Percentiles rank a stretch among this genome's conserved stretches.
Conservation (phyloP, 2,329 filamentous ascomycete species). For the Lasiodiplodia hormozganensis region DNA sequence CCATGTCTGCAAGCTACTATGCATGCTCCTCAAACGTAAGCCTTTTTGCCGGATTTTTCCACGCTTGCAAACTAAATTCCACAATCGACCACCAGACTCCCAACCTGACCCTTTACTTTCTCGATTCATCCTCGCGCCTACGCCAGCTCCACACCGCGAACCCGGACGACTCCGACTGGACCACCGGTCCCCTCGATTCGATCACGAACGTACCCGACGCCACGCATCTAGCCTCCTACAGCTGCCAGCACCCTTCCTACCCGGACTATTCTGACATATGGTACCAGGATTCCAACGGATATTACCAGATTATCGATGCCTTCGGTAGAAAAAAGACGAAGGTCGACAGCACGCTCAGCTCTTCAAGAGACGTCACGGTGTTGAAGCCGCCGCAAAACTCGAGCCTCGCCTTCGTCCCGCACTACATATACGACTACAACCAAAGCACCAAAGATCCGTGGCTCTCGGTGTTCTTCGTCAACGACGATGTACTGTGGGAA, state of each 20-base stretch:
- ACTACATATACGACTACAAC: slow-evolving; percentile 5
- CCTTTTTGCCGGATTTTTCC: neutral
- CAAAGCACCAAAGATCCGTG: neutral
- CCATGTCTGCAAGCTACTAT: slow-evolving; percentile 6
- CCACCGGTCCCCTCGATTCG: neutral
- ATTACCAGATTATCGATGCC: neutral
- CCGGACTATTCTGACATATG: neutral
- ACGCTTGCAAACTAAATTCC: neutral
- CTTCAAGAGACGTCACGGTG: neutral
- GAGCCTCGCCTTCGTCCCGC: neutral
- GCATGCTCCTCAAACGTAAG: slow-evolving; percentile 13
- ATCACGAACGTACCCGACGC: neutral
- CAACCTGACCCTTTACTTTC: slow-evolving; percentile 14
- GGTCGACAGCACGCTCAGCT: neutral
- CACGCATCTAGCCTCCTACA: neutral
- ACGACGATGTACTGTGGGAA: neutral
- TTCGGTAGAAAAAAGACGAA: neutral
- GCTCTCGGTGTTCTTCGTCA: slow-evolving; percentile 5
- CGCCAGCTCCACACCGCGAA: slow-evolving; percentile 1
- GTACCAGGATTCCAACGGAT: neutral
- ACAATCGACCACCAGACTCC: neutral
- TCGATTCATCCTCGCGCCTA: neutral
- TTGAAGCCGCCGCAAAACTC: neutral
- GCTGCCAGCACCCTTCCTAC: neutral
- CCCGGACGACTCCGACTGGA: neutral